These are phyloP conservation scores for Colletotrichum sp. DNA, from an alignment of 2,329 filamentous ascomycete genomes.

Conservation along the genomic window DNA sequence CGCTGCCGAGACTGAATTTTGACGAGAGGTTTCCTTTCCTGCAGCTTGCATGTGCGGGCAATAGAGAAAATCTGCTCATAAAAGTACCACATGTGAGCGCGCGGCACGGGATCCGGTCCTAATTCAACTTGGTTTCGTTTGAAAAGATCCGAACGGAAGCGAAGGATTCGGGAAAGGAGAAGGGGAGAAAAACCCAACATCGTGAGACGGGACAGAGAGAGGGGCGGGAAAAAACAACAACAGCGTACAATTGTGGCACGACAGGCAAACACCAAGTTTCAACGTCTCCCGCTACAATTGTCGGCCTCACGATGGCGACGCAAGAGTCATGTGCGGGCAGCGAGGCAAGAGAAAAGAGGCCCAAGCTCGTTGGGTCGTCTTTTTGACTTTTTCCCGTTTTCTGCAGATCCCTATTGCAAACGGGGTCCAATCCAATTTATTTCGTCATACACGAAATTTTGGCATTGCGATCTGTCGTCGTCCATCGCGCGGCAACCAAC, in stretches of 20 bases:
- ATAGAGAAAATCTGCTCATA: conserved; percentile 4
- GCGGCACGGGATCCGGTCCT: background rate
- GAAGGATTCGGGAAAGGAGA: background rate
- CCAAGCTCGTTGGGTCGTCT: background rate
- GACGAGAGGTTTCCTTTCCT: background rate
- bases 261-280: background rate
- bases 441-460: conserved; percentile 1
- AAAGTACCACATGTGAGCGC: background rate
- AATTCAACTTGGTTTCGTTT: background rate
- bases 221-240: background rate
- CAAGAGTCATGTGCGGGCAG: background rate
- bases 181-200: background rate
- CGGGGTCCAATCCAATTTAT: background rate
- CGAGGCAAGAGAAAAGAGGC: background rate
- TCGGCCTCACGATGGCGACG: background rate
- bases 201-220: background rate
- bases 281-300: background rate
- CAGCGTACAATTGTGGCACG: background rate
- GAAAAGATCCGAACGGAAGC: background rate
- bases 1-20: background rate
- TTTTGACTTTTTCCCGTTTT: background rate
- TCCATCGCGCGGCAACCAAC: background rate
- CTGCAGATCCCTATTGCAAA: conserved; percentile 16
- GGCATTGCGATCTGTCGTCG: background rate
- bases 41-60: background rate